phyloP scores from a whole-genome alignment of 1,284 basidiomycete genomes.

The Sporisorium graminicola region DNA sequence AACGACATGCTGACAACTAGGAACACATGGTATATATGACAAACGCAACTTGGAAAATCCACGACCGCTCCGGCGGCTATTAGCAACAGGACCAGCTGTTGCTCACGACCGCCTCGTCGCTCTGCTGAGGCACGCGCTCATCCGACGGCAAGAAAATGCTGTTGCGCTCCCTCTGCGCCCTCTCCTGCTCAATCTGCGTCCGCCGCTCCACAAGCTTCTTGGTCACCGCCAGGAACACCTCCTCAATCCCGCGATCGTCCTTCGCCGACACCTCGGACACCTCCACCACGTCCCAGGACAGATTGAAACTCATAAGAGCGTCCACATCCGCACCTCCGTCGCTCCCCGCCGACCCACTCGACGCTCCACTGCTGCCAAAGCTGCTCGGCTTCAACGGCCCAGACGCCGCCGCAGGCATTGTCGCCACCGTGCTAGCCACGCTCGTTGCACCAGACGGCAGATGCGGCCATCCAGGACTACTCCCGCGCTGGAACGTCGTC shows the following conservation, averaged over 20 bases:
- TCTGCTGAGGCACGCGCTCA: not conserved
- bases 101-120: not conserved
- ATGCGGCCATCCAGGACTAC: constrained; percentile 17
- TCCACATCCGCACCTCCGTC: constrained; percentile 20
- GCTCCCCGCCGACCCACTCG: constrained; percentile 28
- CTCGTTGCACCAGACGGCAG: not conserved
- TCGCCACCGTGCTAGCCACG: not conserved
- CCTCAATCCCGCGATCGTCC: constrained; percentile 49
- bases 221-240: constrained; percentile 57
- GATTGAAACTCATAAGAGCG: constrained; percentile 7
- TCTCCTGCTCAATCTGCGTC: constrained; percentile 45
- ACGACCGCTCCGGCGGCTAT: not conserved
- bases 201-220: constrained; percentile 53
- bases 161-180: constrained; percentile 28
- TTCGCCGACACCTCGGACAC: constrained; percentile 60
- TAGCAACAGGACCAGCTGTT: constrained; percentile 44
- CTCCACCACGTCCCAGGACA: constrained; percentile 48
- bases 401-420: not conserved
- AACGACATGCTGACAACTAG: too few species aligned
- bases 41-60: not conserved
- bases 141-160: constrained; percentile 38
- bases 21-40: not conserved
- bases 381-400: constrained; percentile 25
- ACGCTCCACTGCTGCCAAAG: constrained; percentile 27
- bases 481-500: constrained; percentile 27